Evolutionary conservation across 2,329 filamentous ascomycete species (phyloP).

Genomic region (Aureobasidium melanogenum): DNA sequence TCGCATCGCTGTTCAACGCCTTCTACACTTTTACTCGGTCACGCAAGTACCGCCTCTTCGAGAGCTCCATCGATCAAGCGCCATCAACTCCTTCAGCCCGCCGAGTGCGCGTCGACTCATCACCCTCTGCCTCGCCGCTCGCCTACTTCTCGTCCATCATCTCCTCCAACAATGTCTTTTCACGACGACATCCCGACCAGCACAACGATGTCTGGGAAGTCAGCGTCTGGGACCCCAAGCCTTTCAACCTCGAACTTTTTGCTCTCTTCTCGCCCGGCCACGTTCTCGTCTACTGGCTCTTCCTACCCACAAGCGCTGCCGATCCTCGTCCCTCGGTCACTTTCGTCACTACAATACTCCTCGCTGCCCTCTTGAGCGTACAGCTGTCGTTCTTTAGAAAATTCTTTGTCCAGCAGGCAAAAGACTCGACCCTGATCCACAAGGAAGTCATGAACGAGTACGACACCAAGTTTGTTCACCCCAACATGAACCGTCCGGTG

Average conservation of each 20-base stretch:
- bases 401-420: constrained; percentile 73
- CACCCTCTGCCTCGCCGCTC: constrained; percentile 71
- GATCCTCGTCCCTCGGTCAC: constrained; percentile 80
- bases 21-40: constrained; percentile 73
- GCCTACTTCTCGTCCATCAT: constrained; percentile 63
- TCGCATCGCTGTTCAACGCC: constrained; percentile 65
- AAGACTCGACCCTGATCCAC: constrained; percentile 75
- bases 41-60: constrained; percentile 85
- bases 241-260: constrained; percentile 71
- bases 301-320: constrained; percentile 65
- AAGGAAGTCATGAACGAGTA: constrained; percentile 93
- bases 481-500: constrained; percentile 72
- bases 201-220: constrained; percentile 90
- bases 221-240: constrained; percentile 85
- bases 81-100: constrained; percentile 77
- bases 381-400: constrained; percentile 68
- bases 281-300: constrained; percentile 81
- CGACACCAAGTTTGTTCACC: constrained; percentile 90
- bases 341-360: constrained; percentile 69
- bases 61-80: constrained; percentile 66
- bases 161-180: constrained; percentile 60
- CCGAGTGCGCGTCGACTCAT: constrained; percentile 80
- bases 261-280: constrained; percentile 91
- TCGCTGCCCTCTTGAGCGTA: constrained; percentile 64
- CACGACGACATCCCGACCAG: constrained; percentile 73